A percentile compares a stretch with the other conserved stretches of the same genome.
These are phyloP conservation scores for Lactarius indigo DNA, from an alignment of 768 basidiomycete species.

Conservation along the genomic window DNA sequence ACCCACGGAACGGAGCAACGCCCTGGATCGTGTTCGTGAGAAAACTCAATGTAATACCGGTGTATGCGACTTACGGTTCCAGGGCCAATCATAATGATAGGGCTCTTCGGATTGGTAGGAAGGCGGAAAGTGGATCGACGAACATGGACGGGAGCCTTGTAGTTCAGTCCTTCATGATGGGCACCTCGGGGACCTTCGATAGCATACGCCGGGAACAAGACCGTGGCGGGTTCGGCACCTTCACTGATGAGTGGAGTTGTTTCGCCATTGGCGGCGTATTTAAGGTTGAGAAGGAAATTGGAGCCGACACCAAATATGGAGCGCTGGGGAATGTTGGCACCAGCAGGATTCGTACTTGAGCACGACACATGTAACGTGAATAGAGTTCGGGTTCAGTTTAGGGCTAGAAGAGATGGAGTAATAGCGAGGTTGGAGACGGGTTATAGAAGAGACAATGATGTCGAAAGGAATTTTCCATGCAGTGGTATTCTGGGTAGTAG, in stretches of 20 bases:
- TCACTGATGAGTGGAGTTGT: conserved; percentile 41
- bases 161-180: conserved; percentile 66
- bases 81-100: conserved; percentile 98
- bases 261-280: conserved; percentile 65
- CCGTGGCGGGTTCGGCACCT: conserved; percentile 36
- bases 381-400: conserved; percentile 81
- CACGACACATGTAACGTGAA: conserved; percentile 94
- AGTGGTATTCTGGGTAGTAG: conserved; percentile 73
- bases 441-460: conserved; percentile 88
- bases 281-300: conserved; percentile 94
- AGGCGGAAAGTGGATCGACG: conserved; percentile 94
- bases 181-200: conserved; percentile 89
- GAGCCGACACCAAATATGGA: conserved; percentile 89
- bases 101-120: conserved; percentile 97
- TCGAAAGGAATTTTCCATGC: conserved; percentile 94
- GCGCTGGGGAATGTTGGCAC: conserved; percentile 50
- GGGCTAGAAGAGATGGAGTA: conserved; percentile 99
- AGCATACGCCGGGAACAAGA: conserved; percentile 64
- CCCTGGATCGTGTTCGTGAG: conserved; percentile 49
- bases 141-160: conserved; percentile 91
- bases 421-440: conserved; percentile 94
- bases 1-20: conserved; percentile 99
- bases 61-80: conserved; percentile 71
- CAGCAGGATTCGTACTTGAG: conserved; percentile 84
- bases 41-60: conserved; percentile 12